A percentile compares a stretch with the other conserved stretches of the same genome.
These are phyloP conservation scores for Ploettnerulaceae sp. DNA, from an alignment of 2,329 filamentous ascomycete species.

Conservation along the genomic window DNA sequence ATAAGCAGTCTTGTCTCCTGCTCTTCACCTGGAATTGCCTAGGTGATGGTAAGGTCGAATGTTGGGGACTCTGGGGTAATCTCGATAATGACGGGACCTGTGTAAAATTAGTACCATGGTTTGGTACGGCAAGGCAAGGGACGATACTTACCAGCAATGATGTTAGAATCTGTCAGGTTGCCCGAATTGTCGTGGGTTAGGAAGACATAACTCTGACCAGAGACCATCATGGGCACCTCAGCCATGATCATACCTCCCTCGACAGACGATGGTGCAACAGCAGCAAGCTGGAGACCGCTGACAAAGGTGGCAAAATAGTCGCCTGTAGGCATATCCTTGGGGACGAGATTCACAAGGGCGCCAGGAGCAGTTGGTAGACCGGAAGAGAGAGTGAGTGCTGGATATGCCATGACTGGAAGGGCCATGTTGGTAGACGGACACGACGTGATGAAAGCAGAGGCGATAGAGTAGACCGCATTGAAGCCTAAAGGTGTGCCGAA, in stretches of 20 bases:
- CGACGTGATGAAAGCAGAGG: slow-evolving; percentile 53
- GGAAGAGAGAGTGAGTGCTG: slow-evolving; percentile 38
- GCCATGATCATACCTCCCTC: slow-evolving; percentile 27
- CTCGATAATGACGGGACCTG: slow-evolving; percentile 36
- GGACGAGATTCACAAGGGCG: slow-evolving; percentile 28
- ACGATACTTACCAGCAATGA: slow-evolving; percentile 30
- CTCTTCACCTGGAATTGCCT: neutral
- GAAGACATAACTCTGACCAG: slow-evolving; percentile 40
- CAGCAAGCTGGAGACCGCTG: slow-evolving; percentile 31
- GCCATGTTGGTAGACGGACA: slow-evolving; percentile 51
- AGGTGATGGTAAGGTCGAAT: slow-evolving; percentile 23
- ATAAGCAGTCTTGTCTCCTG: neutral
- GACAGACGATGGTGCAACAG: slow-evolving; percentile 36
- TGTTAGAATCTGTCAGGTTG: slow-evolving; percentile 35
- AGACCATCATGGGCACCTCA: slow-evolving; percentile 32
- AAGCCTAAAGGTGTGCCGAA: slow-evolving; percentile 56
- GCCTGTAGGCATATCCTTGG: slow-evolving; percentile 24
- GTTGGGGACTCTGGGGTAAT: slow-evolving; percentile 29
- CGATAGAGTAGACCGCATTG: slow-evolving; percentile 55
- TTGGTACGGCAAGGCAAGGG: neutral
- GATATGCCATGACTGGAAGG: slow-evolving; percentile 58
- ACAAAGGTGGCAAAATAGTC: slow-evolving; percentile 36
- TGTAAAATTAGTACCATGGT: neutral
- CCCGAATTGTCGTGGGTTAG: slow-evolving; percentile 37
- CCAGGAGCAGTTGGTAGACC: slow-evolving; percentile 22